Evolutionary conservation across 768 basidiomycete genomes (phyloP).

Genomic region (Hericium alpestre): DNA sequence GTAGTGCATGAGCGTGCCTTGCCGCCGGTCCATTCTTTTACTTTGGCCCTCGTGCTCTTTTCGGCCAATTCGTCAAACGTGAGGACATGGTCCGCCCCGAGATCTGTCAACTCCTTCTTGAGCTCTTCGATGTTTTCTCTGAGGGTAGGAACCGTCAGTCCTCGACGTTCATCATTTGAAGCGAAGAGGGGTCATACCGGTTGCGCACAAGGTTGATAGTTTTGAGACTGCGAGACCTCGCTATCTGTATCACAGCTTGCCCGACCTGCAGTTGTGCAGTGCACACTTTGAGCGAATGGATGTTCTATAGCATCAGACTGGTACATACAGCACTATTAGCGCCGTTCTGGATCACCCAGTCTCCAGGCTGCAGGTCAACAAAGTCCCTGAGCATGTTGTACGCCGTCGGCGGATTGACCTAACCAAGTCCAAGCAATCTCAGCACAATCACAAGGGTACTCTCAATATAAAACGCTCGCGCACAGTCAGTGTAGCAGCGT

Average conservation of each 20-base stretch:
- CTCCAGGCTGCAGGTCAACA: slow-evolving; percentile 49
- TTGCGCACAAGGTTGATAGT: slow-evolving; percentile 77
- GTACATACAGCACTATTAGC: slow-evolving; percentile 67
- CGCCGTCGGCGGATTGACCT: slow-evolving; percentile 81
- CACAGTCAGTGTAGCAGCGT: slow-evolving; percentile 71
- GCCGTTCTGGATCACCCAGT: slow-evolving; percentile 82
- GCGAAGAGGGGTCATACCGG: slow-evolving; percentile 33
- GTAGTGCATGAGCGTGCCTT: slow-evolving; percentile 31
- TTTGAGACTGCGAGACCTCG: slow-evolving; percentile 55
- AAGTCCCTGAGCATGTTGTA: slow-evolving; percentile 74
- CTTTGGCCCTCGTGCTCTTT: slow-evolving; percentile 31
- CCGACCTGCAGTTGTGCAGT: slow-evolving; percentile 42
- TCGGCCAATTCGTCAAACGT: slow-evolving; percentile 68
- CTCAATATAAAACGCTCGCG: slow-evolving; percentile 8
- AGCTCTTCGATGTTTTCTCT: slow-evolving; percentile 47
- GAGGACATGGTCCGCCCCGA: slow-evolving; percentile 70
- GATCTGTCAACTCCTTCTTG: slow-evolving; percentile 35
- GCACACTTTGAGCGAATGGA: too few relatives aligned
- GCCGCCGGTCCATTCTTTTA: slow-evolving; percentile 56
- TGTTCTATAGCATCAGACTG: too few relatives aligned
- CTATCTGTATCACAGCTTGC: slow-evolving; percentile 75
- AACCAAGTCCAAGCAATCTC: not conserved
- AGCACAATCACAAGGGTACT: not conserved
- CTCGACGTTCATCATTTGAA: not conserved
- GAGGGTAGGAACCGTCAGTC: not conserved